Evolutionary conservation across 1,284 basidiomycete species (phyloP), one percentile per base, ranked within the genome.

Genomic region (Rhodotorula glutinis): DNA sequence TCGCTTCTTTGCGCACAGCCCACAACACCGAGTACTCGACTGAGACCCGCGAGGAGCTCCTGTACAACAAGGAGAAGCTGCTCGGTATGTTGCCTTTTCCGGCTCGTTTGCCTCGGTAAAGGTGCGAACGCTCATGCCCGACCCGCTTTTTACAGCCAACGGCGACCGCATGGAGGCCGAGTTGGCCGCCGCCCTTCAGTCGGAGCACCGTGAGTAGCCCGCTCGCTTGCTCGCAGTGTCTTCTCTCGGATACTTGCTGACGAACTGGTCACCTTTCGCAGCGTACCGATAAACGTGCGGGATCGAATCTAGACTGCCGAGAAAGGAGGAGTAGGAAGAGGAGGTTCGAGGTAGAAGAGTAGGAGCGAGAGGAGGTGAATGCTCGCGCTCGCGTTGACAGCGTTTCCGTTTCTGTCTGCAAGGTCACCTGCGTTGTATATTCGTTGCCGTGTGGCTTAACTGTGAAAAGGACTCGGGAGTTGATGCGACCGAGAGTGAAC

Each of bases 131-230:
- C 33, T 40, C 9, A 58, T n/a, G 4, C 17, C 13, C 23, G 0
- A n/a, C 17, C 9, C 14, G 41, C 23, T 14, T 21, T 17, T 17
- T 9, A 84, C 97, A 65, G 87, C 92, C 52, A 98, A 97, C 78
- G 96, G 96, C 68, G 96, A 98, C 82, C 83, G 90, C 72, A 91
- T 92, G 72, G 95, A 98, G 81, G 90, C 93, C 46, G 95, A 98
- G 82, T 91, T 97, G 77, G 92, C 92, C 64, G 92, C 93, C 64
- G 96, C 96, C 81, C 82, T 97, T 73, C 85, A 92, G 77, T 84
- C 81, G 30, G 81, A 83, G 72, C 81, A 82, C 75, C 66, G 62
- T 68, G 43, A 47, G 66, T 30, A n/a, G 25, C 79, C 14, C 33
- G 13, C 33, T 38, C 11, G 33, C 33, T 4, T 10, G 11, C 38